Percentiles rank a stretch among this genome's conserved stretches.
Evolutionary conservation across 768 basidiomycete genomes (phyloP).

Genomic region (Pisolithus orientalis): DNA sequence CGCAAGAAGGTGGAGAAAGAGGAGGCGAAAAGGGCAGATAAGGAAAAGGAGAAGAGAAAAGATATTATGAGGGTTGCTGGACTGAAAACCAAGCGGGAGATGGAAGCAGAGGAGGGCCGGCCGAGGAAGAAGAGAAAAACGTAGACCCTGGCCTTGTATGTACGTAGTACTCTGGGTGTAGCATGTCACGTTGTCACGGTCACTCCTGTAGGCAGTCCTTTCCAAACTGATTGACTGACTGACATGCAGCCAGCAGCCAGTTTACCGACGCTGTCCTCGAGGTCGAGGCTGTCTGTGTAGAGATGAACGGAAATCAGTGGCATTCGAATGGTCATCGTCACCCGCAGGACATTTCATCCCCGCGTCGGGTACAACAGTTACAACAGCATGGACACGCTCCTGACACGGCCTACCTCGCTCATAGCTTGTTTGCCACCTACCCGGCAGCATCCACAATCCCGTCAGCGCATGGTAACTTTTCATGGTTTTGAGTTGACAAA

Average conservation of each 20-base stretch:
- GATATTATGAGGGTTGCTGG: constrained; percentile 69
- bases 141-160: background rate
- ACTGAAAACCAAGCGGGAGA: constrained; percentile 63
- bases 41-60: constrained; percentile 71
- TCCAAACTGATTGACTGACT: background rate
- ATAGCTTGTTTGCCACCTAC: constrained; percentile 59
- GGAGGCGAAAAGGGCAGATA: constrained; percentile 54
- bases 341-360: constrained; percentile 7
- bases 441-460: constrained; percentile 74
- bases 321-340: constrained; percentile 17
- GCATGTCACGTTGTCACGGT: background rate
- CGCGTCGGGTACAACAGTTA: constrained; percentile 5
- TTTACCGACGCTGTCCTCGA: constrained; percentile 1
- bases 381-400: constrained; percentile 20
- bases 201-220: background rate
- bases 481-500: background rate
- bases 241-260: background rate
- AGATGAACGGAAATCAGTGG: constrained; percentile 26
- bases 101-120: constrained; percentile 52
- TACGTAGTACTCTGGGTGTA: too few relatives aligned
- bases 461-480: constrained; percentile 58
- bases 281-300: constrained; percentile 1
- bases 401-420: constrained; percentile 62
- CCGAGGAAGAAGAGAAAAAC: constrained; percentile 50
- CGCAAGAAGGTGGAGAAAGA: constrained; percentile 70